These are phyloP conservation scores for Choanephora cucurbitarum DNA, from an alignment of 371 early-diverging fungal genomes.

Conservation along the genomic window DNA sequence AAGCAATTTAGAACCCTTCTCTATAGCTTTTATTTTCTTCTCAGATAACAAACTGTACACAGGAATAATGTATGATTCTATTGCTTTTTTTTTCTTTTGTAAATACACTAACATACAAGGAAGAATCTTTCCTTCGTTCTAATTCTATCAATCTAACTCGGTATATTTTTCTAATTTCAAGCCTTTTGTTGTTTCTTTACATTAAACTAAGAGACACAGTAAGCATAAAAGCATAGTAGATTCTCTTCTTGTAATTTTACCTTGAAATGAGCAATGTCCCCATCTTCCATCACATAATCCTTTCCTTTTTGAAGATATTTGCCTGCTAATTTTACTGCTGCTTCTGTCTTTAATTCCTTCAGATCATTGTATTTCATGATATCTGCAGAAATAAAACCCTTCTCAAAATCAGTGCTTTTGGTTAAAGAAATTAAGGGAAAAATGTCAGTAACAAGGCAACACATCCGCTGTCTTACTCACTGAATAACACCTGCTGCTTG, in stretches of 20 bases:
- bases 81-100: no score
- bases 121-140: no score
- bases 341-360: constrained; percentile 59
- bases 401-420: constrained; percentile 79
- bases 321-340: constrained; percentile 39
- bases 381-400: constrained; percentile 93
- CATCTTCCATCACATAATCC: constrained; percentile 93
- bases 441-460: neutral
- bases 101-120: no score
- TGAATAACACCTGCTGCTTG: constrained; percentile 91
- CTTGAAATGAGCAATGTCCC: constrained; percentile 86
- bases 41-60: no score
- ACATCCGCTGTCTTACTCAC: constrained; percentile 20
- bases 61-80: no score
- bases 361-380: constrained; percentile 74
- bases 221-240: neutral
- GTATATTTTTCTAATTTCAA: no score
- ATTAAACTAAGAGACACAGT: constrained; percentile 14
- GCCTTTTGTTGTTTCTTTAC: constrained; percentile 4
- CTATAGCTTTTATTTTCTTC: no score
- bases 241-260: no score
- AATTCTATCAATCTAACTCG: no score
- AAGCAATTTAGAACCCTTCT: no score
- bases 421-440: no score
- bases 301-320: constrained; percentile 89